Evolutionary conservation across 352 stramenopile genomes (phyloP).

Genomic region (Pythium aquatile): DNA sequence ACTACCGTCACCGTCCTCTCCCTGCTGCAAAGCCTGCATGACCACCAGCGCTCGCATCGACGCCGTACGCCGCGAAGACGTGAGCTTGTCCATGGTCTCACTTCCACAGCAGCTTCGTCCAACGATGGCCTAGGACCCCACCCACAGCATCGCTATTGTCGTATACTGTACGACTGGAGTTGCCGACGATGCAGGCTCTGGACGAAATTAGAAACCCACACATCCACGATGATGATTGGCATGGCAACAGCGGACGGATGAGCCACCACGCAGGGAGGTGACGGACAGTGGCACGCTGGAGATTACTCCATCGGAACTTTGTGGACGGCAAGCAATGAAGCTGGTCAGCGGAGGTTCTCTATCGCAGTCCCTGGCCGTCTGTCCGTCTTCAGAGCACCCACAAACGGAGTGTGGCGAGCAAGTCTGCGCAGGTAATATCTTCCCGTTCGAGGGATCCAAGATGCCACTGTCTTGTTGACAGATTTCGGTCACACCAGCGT

Average conservation of each 20-base stretch:
- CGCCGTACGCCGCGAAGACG: neutral
- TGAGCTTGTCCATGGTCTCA: conserved; percentile 8
- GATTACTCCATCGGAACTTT: neutral
- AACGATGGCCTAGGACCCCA: neutral
- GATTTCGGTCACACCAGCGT: conserved; percentile 1
- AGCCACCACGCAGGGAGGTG: neutral
- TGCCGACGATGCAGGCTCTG: neutral
- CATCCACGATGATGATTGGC: neutral
- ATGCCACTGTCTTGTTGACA: neutral
- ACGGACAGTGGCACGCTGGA: too few species aligned
- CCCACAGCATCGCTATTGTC: conserved; percentile 1
- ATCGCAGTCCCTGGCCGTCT: neutral
- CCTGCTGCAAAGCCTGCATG: neutral
- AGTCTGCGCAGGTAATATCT: neutral
- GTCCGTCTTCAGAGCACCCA: neutral
- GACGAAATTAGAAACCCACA: neutral
- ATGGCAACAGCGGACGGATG: neutral
- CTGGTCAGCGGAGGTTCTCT: neutral
- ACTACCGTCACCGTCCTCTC: neutral
- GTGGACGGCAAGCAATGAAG: neutral
- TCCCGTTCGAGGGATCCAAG: neutral
- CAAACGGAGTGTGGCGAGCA: neutral
- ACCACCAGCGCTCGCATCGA: neutral
- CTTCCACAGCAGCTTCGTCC: neutral
- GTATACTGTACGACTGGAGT: too few species aligned